phyloP scores from a whole-genome alignment of 2,329 filamentous ascomycete genomes.

The Lachnum nothofagi region DNA sequence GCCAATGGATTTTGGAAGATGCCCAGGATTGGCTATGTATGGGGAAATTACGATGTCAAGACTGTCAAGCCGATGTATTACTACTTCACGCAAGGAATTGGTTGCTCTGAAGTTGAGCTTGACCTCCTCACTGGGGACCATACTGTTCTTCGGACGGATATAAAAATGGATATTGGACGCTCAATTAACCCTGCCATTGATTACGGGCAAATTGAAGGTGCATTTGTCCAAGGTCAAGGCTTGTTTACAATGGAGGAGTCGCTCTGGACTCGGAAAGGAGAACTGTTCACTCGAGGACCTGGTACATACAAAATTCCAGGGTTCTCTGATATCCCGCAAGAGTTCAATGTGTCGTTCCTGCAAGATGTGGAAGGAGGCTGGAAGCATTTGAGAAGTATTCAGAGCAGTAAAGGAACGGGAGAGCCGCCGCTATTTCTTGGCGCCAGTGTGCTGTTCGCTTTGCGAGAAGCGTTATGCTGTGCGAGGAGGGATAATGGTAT shows the following conservation, averaged over 20 bases:
- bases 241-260: slow-evolving; percentile 74
- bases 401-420: slow-evolving; percentile 73
- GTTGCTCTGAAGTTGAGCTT: slow-evolving; percentile 85
- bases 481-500: slow-evolving; percentile 25
- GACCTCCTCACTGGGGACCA: slow-evolving; percentile 91
- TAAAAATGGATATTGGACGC: slow-evolving; percentile 93
- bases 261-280: slow-evolving; percentile 60
- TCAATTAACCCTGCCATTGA: slow-evolving; percentile 67
- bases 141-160: slow-evolving; percentile 82
- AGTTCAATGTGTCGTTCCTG: slow-evolving; percentile 75
- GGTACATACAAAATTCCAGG: slow-evolving; percentile 85
- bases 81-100: slow-evolving; percentile 96
- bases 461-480: slow-evolving; percentile 70
- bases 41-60: slow-evolving; percentile 79
- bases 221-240: slow-evolving; percentile 74
- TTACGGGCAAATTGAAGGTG: slow-evolving; percentile 79
- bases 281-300: slow-evolving; percentile 62
- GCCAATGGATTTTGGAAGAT: slow-evolving; percentile 98
- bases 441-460: slow-evolving; percentile 79
- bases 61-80: slow-evolving; percentile 97
- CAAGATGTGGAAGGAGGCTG: slow-evolving; percentile 77
- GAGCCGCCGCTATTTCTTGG: slow-evolving; percentile 77
- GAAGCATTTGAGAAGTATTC: slow-evolving; percentile 81
- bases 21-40: slow-evolving; percentile 91
- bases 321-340: slow-evolving; percentile 82